Conservation (phyloP, 495 filamentous ascomycete genomes). For the Massariosphaeria phaeospora region DNA sequence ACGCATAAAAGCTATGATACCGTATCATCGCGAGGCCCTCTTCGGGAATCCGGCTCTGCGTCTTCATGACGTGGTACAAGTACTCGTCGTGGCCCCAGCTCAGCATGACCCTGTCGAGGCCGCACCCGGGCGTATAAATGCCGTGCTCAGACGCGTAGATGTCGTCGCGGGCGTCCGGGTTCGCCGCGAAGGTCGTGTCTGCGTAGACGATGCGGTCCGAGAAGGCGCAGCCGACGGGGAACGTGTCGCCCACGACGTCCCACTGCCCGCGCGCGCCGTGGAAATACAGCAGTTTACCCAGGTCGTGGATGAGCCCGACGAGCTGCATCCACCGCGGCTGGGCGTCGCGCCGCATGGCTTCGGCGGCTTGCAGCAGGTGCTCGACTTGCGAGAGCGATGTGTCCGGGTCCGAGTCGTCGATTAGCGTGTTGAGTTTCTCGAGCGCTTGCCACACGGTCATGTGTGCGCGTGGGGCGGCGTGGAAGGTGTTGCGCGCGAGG, state of each 20-base stretch:
- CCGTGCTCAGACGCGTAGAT: constrained; percentile 69
- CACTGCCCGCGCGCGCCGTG: constrained; percentile 78
- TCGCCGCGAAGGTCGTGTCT: constrained; percentile 64
- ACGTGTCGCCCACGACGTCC: constrained; percentile 90
- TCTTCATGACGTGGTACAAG: constrained; percentile 75
- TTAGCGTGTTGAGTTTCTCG: constrained; percentile 80
- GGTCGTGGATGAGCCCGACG: constrained; percentile 81
- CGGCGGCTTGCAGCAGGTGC: constrained; percentile 78
- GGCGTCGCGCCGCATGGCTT: constrained; percentile 80
- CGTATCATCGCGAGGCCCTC: constrained; percentile 87
- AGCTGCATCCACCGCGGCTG: constrained; percentile 93
- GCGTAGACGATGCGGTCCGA: constrained; percentile 72
- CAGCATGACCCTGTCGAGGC: constrained; percentile 78
- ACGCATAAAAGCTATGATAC: constrained; percentile 87
- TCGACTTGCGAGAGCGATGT: constrained; percentile 82
- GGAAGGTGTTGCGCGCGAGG: constrained; percentile 65
- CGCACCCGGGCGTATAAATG: constrained; percentile 72
- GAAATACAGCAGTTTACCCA: constrained; percentile 85
- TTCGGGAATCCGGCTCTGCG: constrained; percentile 67
- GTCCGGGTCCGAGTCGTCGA: constrained; percentile 86
- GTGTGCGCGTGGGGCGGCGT: constrained; percentile 59
- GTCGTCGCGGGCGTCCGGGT: constrained; percentile 61
- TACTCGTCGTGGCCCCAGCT: constrained; percentile 94
- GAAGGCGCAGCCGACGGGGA: constrained; percentile 83
- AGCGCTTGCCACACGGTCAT: constrained; percentile 88